Evolutionary conservation across 2,329 filamentous ascomycete genomes (phyloP).

Genomic region (Talaromyces sp.): DNA sequence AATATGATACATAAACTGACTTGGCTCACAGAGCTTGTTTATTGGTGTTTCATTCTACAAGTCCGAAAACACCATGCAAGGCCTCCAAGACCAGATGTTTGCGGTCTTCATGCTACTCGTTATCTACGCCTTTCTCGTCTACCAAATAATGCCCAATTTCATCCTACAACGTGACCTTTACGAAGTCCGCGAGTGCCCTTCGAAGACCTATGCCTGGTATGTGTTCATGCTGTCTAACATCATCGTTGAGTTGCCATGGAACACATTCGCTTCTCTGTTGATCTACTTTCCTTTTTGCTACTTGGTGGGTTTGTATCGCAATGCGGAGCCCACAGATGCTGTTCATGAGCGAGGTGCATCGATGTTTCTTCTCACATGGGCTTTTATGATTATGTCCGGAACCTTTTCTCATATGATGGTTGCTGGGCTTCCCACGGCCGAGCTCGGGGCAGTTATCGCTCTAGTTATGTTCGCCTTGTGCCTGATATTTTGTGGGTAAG

Average conservation of each 20-base stretch:
- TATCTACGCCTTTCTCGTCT: constrained; percentile 50
- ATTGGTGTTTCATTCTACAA: constrained; percentile 77
- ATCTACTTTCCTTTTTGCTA: constrained; percentile 84
- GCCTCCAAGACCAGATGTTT: constrained; percentile 82
- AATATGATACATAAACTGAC: background rate
- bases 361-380: constrained; percentile 69
- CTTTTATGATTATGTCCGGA: constrained; percentile 67
- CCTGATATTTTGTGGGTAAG: constrained; percentile 43
- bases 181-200: constrained; percentile 77
- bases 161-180: constrained; percentile 75
- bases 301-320: constrained; percentile 50
- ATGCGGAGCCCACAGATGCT: constrained; percentile 55
- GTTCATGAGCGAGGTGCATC: constrained; percentile 59
- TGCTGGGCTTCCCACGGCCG: constrained; percentile 66
- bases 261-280: constrained; percentile 65
- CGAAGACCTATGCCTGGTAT: constrained; percentile 79
- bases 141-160: constrained; percentile 71
- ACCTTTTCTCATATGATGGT: constrained; percentile 78
- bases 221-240: constrained; percentile 81
- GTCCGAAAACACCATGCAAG: constrained; percentile 65
- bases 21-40: constrained; percentile 40
- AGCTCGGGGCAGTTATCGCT: constrained; percentile 72
- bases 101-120: constrained; percentile 70
- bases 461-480: constrained; percentile 54
- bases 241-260: constrained; percentile 79